These are phyloP conservation scores for Paramecium sonneborni DNA, from an alignment of 73 alveolate species.

Conservation along the genomic window DNA sequence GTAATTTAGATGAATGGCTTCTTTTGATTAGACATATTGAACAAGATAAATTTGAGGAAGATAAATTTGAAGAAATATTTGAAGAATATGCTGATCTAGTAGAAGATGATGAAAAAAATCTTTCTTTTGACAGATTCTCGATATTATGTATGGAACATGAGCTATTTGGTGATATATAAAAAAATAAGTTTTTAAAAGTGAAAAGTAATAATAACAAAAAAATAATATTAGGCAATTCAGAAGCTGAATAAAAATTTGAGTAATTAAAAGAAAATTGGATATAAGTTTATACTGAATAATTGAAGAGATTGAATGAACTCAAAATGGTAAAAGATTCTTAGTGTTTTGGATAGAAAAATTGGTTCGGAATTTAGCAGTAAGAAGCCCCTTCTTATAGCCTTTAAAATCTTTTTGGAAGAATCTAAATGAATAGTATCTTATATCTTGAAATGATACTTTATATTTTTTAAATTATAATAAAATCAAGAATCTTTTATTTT, in stretches of 20 bases:
- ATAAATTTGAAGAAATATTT: slow-evolving; percentile 44
- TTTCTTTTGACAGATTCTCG: slow-evolving; percentile 63
- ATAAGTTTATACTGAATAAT: background rate
- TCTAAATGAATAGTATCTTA: slow-evolving; percentile 1
- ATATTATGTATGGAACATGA: slow-evolving; percentile 62
- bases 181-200: slow-evolving; percentile 47
- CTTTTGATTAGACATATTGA: slow-evolving; percentile 60
- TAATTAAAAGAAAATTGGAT: slow-evolving; percentile 31
- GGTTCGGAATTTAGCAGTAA: background rate
- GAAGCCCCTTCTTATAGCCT: slow-evolving; percentile 62
- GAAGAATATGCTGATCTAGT: slow-evolving; percentile 61
- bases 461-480: background rate
- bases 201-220: background rate
- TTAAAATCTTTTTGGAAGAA: slow-evolving; percentile 41
- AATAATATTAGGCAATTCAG: background rate
- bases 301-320: slow-evolving; percentile 10
- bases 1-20: slow-evolving; percentile 63
- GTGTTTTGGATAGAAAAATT: slow-evolving; percentile 24
- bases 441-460: background rate
- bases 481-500: too few species aligned
- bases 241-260: slow-evolving; percentile 23
- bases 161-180: slow-evolving; percentile 43
- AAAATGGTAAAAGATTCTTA: slow-evolving; percentile 37
- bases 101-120: slow-evolving; percentile 61
- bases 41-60: slow-evolving; percentile 62